A percentile compares a stretch with the other conserved stretches of the same genome.
These are phyloP conservation scores for Pichia inconspicua DNA, from an alignment of 1,139 yeast species.

Conservation along the genomic window DNA sequence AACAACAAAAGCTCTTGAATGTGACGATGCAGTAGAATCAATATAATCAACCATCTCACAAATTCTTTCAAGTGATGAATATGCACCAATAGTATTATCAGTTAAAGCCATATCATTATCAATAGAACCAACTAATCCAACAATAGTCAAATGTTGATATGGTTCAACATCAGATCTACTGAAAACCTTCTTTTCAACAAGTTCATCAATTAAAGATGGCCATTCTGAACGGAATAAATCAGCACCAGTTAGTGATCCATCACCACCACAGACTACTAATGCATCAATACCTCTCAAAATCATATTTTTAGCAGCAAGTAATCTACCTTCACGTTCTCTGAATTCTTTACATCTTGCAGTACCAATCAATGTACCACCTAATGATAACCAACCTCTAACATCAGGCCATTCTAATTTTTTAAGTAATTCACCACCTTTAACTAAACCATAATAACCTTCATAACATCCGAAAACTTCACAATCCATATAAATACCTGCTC, in stretches of 20 bases:
- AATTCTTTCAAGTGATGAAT: slow-evolving; percentile 86
- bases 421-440: slow-evolving; percentile 72
- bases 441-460: slow-evolving; percentile 94
- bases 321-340: slow-evolving; percentile 76
- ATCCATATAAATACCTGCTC: slow-evolving; percentile 81
- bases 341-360: slow-evolving; percentile 90
- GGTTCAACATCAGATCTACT: slow-evolving; percentile 49
- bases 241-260: slow-evolving; percentile 96
- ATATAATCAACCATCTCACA: slow-evolving; percentile 91
- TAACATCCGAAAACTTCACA: slow-evolving; percentile 91
- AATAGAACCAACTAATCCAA: slow-evolving; percentile 93
- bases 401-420: slow-evolving; percentile 83
- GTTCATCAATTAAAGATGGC: slow-evolving; percentile 77
- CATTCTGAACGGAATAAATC: slow-evolving; percentile 89
- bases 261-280: slow-evolving; percentile 97
- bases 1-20: slow-evolving; percentile 93
- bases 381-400: slow-evolving; percentile 83
- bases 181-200: slow-evolving; percentile 46
- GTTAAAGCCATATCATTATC: slow-evolving; percentile 97
- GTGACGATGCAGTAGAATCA: slow-evolving; percentile 95
- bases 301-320: slow-evolving; percentile 75
- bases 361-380: slow-evolving; percentile 94
- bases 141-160: slow-evolving; percentile 72
- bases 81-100: slow-evolving; percentile 95
- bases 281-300: slow-evolving; percentile 89